Base-by-base conservation (phyloP, 1,284 basidiomycete species). In the Tilletiaria anomala region DNA sequence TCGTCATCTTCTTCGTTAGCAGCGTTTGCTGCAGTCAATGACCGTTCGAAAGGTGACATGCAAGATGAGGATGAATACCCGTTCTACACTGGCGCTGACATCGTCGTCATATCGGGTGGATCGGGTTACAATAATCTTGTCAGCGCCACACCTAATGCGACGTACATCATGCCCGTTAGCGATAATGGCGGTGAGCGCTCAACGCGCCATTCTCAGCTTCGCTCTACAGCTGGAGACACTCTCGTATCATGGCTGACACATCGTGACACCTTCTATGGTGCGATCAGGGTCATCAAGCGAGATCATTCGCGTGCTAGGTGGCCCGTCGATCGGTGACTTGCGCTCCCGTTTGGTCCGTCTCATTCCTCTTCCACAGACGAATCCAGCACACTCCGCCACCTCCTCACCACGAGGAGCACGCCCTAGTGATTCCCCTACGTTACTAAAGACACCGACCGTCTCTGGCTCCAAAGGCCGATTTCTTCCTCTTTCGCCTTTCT, bases 301-400 rank as follows among this genome's bases (percentile, higher is more conserved):
- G 26, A 29, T 29, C 32, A 82, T 84, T 11, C 70, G 58, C 26
- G 51, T 49, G 1, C 48, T 56, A 18, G 56, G 61, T 8, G 62
- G 62, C 1, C 62, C 61, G 1, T 64, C 61, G 5, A 51, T 65
- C 15, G 62, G 62, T 3, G 62, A 65, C 45, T 48, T 87, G 49
- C 78, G 83, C 83, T 2, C 72, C 19, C 75, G 84, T 31, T 73
- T 87, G 11, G 75, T 86, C 42, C 77, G 83, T 5, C 71, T 87
- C 41, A 87, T 87, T 49, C 83, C 83, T 5, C 58, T 72, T 14
- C 73, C 76, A 8, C n/a, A 8, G 26, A n/a, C 8, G n/a, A n/a
- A 29, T n/a, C 26, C 26, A 8, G n/a, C 8, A n/a, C 2, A 72
- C 76, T 76, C 26, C n/a, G n/a, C n/a, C 26, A 29, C 26, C 26